Evolutionary conservation across 305 asterid species (phyloP).

Genomic region (Fraxinus sp.): DNA sequence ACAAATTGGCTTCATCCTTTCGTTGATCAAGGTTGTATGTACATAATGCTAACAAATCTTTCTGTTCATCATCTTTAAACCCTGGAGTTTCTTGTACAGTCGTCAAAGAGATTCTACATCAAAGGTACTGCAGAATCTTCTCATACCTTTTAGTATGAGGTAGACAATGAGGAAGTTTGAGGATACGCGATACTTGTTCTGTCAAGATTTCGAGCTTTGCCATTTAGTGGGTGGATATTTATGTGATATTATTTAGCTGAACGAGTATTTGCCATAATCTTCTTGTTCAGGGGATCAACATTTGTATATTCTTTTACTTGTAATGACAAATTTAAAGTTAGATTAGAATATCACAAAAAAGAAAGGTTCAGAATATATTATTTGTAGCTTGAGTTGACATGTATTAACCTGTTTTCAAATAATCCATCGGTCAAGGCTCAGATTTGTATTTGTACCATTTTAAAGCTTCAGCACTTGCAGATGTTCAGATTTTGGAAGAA

Average conservation of each 20-base stretch:
- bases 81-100: conserved; percentile 37
- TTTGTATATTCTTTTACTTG: neutral
- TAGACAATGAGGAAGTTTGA: neutral
- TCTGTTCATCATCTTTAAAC: conserved; percentile 20
- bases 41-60: conserved; percentile 15
- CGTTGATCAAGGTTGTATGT: conserved; percentile 22
- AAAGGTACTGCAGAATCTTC: neutral
- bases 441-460: neutral
- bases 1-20: neutral
- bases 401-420: neutral
- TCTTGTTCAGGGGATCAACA: neutral
- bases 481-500: neutral
- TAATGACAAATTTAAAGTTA: neutral
- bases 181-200: neutral
- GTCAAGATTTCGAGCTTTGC: neutral
- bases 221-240: neutral
- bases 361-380: neutral
- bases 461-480: neutral
- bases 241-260: neutral
- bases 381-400: neutral
- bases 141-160: neutral
- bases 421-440: neutral
- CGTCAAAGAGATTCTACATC: conserved; percentile 9
- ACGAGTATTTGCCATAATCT: neutral
- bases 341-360: neutral